A percentile compares a stretch with the other conserved stretches of the same genome.
phyloP scores from a whole-genome alignment of 768 basidiomycete genomes.

The Leccinum ochraceum region DNA sequence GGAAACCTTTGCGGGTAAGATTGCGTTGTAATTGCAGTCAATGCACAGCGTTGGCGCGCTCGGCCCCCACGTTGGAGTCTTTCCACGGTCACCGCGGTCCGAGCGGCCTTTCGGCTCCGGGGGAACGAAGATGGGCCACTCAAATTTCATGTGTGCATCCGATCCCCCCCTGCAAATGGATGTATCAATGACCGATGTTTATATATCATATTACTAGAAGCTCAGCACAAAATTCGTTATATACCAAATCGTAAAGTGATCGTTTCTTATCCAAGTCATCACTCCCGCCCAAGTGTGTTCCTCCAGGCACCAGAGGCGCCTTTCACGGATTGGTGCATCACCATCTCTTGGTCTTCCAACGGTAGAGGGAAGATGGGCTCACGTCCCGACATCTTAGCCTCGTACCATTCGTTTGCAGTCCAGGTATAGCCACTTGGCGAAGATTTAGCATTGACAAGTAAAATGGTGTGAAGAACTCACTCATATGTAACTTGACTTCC shows the following conservation, averaged over 20 bases:
- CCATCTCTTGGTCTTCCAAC: not conserved
- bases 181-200: too few relatives aligned
- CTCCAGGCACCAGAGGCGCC: conserved; percentile 55
- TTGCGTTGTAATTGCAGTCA: too few relatives aligned
- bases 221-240: not conserved
- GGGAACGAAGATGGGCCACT: too few relatives aligned
- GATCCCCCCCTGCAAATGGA: too few relatives aligned
- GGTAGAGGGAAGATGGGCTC: not conserved
- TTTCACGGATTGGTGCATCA: conserved; percentile 20
- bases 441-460: too few relatives aligned
- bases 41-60: too few relatives aligned
- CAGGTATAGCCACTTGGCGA: conserved; percentile 45
- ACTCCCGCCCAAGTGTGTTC: conserved; percentile 33
- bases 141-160: too few relatives aligned
- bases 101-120: not conserved
- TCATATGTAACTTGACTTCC: conserved; percentile 44
- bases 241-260: not conserved
- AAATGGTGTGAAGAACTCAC: conserved; percentile 26
- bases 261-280: not conserved
- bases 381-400: conserved; percentile 39
- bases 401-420: conserved; percentile 50
- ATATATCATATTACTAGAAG: not conserved
- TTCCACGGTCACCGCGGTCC: not conserved
- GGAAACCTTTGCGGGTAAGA: not conserved
- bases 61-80: not conserved